Conservation (phyloP, 2,329 filamentous ascomycete genomes). For the Cladosporium cucumerinum region DNA sequence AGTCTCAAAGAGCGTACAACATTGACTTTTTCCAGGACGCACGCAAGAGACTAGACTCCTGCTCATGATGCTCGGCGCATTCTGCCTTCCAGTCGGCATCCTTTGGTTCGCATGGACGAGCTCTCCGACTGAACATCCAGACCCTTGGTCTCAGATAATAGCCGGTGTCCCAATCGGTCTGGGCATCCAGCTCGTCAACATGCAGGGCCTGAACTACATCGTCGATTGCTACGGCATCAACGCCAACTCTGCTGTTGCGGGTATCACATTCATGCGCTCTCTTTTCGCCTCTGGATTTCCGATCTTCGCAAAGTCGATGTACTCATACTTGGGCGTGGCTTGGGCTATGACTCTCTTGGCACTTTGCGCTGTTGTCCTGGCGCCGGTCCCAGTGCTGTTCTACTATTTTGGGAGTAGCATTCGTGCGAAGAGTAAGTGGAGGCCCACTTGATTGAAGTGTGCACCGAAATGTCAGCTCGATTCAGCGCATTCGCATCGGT, state of each 20-base stretch:
- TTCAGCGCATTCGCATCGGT: no score
- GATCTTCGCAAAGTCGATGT: constrained; percentile 26
- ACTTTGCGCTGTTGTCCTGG: constrained; percentile 47
- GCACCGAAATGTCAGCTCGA: no score
- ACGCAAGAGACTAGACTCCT: constrained; percentile 44
- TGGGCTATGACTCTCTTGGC: constrained; percentile 58
- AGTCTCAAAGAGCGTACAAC: constrained; percentile 30
- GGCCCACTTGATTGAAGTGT: background rate
- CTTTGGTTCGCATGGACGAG: constrained; percentile 49
- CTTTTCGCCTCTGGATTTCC: constrained; percentile 28
- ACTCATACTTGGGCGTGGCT: background rate
- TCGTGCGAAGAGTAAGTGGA: background rate
- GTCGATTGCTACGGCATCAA: constrained; percentile 49
- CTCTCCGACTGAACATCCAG: constrained; percentile 29
- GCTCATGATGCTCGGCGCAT: constrained; percentile 44
- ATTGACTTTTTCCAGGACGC: constrained; percentile 19
- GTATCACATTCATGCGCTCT: constrained; percentile 29
- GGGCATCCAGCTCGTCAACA: constrained; percentile 39
- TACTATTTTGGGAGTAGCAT: constrained; percentile 47
- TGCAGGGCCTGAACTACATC: constrained; percentile 35
- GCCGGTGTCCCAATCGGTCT: constrained; percentile 40
- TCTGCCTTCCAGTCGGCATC: constrained; percentile 42
- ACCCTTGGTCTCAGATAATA: constrained; percentile 38
- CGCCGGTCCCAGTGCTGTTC: constrained; percentile 46
- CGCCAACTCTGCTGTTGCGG: constrained; percentile 37